A percentile compares a stretch with the other conserved stretches of the same genome.
phyloP scores from a whole-genome alignment of 2,329 filamentous ascomycete species.

The Monilinia aucupariae region DNA sequence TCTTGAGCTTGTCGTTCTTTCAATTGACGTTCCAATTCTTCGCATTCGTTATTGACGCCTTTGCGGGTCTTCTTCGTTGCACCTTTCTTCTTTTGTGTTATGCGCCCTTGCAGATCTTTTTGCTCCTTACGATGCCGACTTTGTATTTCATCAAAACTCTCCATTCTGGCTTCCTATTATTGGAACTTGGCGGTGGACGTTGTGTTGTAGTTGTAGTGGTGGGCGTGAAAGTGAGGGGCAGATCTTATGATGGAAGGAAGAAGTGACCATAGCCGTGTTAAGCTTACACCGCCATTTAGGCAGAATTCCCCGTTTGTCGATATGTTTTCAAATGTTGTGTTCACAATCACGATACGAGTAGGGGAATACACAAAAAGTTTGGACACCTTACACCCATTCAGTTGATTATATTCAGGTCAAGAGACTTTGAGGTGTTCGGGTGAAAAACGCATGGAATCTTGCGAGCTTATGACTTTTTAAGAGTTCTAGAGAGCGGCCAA shows the following conservation, averaged over 20 bases:
- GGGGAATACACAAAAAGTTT: too few relatives aligned
- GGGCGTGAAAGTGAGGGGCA: background rate
- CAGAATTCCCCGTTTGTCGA: background rate
- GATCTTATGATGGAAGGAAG: background rate
- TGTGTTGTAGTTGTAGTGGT: background rate
- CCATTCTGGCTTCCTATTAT: conserved; percentile 29
- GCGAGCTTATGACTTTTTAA: background rate
- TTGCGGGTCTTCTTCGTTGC: conserved; percentile 83
- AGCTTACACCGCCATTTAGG: background rate
- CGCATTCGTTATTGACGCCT: conserved; percentile 71
- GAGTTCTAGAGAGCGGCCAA: background rate
- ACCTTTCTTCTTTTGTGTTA: conserved; percentile 95
- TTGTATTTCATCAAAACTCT: conserved; percentile 69
- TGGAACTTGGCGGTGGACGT: background rate
- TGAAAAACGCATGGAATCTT: background rate
- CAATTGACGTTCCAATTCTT: conserved; percentile 60
- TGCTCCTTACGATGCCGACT: conserved; percentile 82
- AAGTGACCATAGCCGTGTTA: background rate
- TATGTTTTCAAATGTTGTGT: too few relatives aligned
- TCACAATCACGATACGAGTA: too few relatives aligned
- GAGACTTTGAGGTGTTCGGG: background rate
- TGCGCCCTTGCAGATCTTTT: conserved; percentile 74
- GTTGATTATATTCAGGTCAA: background rate
- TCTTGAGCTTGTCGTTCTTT: conserved; percentile 63
- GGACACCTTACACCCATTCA: too few relatives aligned